Evolutionary conservation across 805 yeast genomes (phyloP).

Genomic region (Yamadazyma endophytica): DNA sequence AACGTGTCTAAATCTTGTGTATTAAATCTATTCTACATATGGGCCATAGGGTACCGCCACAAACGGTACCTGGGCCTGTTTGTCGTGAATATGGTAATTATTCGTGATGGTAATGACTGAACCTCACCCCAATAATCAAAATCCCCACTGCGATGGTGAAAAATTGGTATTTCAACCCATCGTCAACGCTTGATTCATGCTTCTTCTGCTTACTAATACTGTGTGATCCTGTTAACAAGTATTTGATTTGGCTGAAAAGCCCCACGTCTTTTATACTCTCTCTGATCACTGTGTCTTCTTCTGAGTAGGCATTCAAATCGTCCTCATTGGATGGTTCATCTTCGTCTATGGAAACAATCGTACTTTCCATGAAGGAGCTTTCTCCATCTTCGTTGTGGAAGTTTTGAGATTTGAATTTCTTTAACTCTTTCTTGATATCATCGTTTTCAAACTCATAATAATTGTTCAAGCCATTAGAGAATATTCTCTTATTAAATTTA

Average conservation of each 20-base stretch:
- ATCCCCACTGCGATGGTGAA: slow-evolving; percentile 41
- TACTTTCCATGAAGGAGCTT: slow-evolving; percentile 1
- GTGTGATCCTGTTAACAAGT: slow-evolving; percentile 25
- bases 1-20: too few species aligned
- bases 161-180: slow-evolving; percentile 37
- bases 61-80: not conserved
- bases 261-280: slow-evolving; percentile 18
- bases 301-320: slow-evolving; percentile 5
- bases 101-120: slow-evolving; percentile 20
- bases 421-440: slow-evolving; percentile 14
- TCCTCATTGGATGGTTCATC: slow-evolving; percentile 10
- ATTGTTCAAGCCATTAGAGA: slow-evolving; percentile 22
- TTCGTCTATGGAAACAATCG: too few species aligned
- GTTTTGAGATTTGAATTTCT: slow-evolving; percentile 36
- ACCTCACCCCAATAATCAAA: slow-evolving; percentile 33
- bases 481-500: slow-evolving; percentile 20
- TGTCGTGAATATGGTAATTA: not conserved
- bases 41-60: not conserved
- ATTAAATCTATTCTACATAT: not conserved
- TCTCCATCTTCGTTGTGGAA: slow-evolving; percentile 5
- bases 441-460: slow-evolving; percentile 19
- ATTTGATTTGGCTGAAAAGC: slow-evolving; percentile 30
- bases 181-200: slow-evolving; percentile 30
- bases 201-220: slow-evolving; percentile 13
- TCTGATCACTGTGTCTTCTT: slow-evolving; percentile 6